Conservation (phyloP, 768 basidiomycete species). For the Pholiota molesta region DNA sequence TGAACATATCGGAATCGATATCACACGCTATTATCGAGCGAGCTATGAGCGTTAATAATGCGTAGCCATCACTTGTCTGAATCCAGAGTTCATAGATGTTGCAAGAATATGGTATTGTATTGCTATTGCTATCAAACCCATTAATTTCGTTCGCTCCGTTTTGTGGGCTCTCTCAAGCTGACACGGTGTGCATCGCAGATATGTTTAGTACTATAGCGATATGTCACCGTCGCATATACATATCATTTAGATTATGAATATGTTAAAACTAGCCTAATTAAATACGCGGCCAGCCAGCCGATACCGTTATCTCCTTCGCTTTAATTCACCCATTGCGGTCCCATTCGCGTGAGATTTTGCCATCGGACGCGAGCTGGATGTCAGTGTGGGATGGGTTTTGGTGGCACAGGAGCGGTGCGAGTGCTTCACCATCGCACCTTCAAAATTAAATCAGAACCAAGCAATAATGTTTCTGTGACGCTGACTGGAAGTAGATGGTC, state of each 20-base stretch:
- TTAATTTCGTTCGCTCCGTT: too few species aligned
- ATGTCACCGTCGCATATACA: background rate
- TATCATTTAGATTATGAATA: background rate
- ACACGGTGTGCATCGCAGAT: background rate
- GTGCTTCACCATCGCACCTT: too few species aligned
- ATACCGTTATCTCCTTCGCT: background rate
- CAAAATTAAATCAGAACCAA: too few species aligned
- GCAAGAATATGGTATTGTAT: too few species aligned
- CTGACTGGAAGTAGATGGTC: too few species aligned
- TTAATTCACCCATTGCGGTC: too few species aligned
- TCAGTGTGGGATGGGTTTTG: background rate
- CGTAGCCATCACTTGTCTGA: background rate
- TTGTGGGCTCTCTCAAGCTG: background rate
- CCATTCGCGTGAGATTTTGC: background rate
- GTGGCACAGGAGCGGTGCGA: too few species aligned
- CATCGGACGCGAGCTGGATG: background rate
- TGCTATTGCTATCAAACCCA: too few species aligned
- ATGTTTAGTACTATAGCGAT: background rate
- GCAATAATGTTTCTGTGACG: too few species aligned
- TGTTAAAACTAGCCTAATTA: background rate
- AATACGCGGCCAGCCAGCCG: background rate
- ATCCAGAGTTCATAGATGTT: background rate
- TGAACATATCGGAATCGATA: background rate
- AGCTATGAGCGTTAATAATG: background rate
- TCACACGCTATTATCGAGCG: background rate